phyloP scores from a whole-genome alignment of 352 stramenopile species.

The Phytophthora palmivora region DNA sequence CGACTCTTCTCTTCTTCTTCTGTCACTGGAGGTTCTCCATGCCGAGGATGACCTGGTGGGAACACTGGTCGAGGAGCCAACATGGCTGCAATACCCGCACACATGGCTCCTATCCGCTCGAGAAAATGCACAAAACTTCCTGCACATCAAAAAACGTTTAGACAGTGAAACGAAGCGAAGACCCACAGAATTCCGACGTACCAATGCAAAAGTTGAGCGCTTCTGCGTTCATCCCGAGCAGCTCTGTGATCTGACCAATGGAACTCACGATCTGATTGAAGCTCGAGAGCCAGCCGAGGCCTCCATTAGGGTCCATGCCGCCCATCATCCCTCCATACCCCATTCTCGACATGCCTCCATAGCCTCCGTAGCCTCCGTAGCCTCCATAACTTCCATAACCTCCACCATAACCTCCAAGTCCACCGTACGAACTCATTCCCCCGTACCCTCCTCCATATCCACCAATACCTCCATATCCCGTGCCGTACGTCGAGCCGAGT shows the following conservation, averaged over 20 bases:
- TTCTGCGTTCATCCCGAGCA: slow-evolving; percentile 82
- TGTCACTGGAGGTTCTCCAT: slow-evolving; percentile 63
- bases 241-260: slow-evolving; percentile 78
- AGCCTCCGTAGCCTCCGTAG: slow-evolving; percentile 43
- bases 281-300: slow-evolving; percentile 64
- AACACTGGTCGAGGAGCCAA: slow-evolving; percentile 68
- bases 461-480: slow-evolving; percentile 40
- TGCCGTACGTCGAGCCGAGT: slow-evolving; percentile 36
- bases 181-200: slow-evolving; percentile 6
- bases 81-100: slow-evolving; percentile 70
- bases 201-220: slow-evolving; percentile 79
- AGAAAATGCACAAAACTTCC: slow-evolving; percentile 86
- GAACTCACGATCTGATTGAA: slow-evolving; percentile 79
- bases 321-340: slow-evolving; percentile 45
- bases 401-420: slow-evolving; percentile 46
- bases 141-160: slow-evolving; percentile 16
- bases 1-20: slow-evolving; percentile 82
- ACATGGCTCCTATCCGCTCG: slow-evolving; percentile 85
- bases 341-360: slow-evolving; percentile 43
- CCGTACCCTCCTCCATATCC: slow-evolving; percentile 43
- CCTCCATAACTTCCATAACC: slow-evolving; percentile 42
- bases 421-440: slow-evolving; percentile 41
- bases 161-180: slow-evolving; percentile 2
- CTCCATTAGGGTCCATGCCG: slow-evolving; percentile 58
- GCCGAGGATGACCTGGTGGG: slow-evolving; percentile 74